These are phyloP conservation scores for Posidonia oceanica DNA, from an alignment of 116 monocot species.

Conservation along the genomic window DNA sequence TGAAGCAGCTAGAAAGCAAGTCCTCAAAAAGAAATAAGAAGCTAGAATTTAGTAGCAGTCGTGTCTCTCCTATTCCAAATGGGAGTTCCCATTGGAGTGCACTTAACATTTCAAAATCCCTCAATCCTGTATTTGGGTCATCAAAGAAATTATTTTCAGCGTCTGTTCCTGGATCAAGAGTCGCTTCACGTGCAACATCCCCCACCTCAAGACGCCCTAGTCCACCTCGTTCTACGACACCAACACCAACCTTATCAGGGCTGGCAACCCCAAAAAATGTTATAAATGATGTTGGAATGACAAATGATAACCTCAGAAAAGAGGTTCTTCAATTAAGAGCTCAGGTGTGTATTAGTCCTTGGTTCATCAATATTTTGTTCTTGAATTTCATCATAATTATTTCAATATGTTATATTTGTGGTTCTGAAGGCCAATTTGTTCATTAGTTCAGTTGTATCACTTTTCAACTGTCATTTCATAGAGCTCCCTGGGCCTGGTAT, in stretches of 20 bases:
- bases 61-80: slow-evolving; percentile 80
- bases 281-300: slow-evolving; percentile 37
- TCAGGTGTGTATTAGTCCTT: slow-evolving; percentile 37
- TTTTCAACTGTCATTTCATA: too few species aligned
- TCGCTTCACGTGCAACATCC: slow-evolving; percentile 91
- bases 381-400: slow-evolving; percentile 6
- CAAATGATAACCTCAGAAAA: slow-evolving; percentile 54
- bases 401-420: not conserved
- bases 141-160: slow-evolving; percentile 94
- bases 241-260: slow-evolving; percentile 84
- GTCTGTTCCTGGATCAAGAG: slow-evolving; percentile 97
- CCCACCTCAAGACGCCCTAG: slow-evolving; percentile 76
- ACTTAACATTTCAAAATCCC: slow-evolving; percentile 68
- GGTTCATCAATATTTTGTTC: not conserved
- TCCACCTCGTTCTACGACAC: slow-evolving; percentile 89
- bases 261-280: slow-evolving; percentile 54
- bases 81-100: slow-evolving; percentile 63
- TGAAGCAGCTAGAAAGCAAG: slow-evolving; percentile 50
- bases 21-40: slow-evolving; percentile 77
- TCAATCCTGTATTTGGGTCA: slow-evolving; percentile 91
- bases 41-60: slow-evolving; percentile 74
- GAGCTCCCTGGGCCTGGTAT: too few species aligned
- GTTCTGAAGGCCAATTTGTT: not conserved
- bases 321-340: slow-evolving; percentile 72
- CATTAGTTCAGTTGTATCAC: too few species aligned